Evolutionary conservation across 306 rosid species (phyloP).

Genomic region (Medicago lupulina): DNA sequence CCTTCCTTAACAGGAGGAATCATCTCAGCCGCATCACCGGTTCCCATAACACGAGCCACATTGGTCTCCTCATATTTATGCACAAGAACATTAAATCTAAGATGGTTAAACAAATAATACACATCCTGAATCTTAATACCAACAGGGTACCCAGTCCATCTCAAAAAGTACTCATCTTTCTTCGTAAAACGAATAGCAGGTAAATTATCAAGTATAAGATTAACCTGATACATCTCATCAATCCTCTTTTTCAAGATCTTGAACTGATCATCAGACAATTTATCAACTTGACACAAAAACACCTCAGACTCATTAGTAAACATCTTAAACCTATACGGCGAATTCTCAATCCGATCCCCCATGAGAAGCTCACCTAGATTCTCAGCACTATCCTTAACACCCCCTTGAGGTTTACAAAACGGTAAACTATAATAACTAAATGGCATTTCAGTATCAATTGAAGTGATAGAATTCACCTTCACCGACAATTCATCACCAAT

Average conservation of each 20-base stretch:
- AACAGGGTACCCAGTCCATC: slow-evolving; percentile 94
- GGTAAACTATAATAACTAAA: slow-evolving; percentile 93
- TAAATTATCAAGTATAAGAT: slow-evolving; percentile 67
- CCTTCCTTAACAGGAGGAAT: slow-evolving; percentile 60
- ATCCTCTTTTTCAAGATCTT: slow-evolving; percentile 83
- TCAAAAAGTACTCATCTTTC: slow-evolving; percentile 72
- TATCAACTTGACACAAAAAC: slow-evolving; percentile 66
- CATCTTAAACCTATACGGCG: slow-evolving; percentile 84
- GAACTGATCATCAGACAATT: slow-evolving; percentile 67
- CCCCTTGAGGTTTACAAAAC: slow-evolving; percentile 74
- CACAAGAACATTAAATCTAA: slow-evolving; percentile 88
- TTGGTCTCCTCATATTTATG: slow-evolving; percentile 88
- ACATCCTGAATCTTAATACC: slow-evolving; percentile 87
- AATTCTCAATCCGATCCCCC: slow-evolving; percentile 98
- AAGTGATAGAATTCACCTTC: slow-evolving; percentile 91
- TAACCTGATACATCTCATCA: slow-evolving; percentile 97
- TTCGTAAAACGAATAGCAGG: slow-evolving; percentile 89
- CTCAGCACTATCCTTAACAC: slow-evolving; percentile 92
- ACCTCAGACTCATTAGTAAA: slow-evolving; percentile 69
- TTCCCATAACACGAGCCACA: slow-evolving; percentile 91
- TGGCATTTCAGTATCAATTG: slow-evolving; percentile 91
- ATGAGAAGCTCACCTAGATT: slow-evolving; percentile 97
- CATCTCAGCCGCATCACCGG: slow-evolving; percentile 88
- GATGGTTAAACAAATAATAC: slow-evolving; percentile 84
- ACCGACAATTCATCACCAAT: slow-evolving; percentile 64